Evolutionary conservation across 306 rosid species (phyloP), one percentile per base, ranked within the genome.

Genomic region (Rosa chinensis): DNA sequence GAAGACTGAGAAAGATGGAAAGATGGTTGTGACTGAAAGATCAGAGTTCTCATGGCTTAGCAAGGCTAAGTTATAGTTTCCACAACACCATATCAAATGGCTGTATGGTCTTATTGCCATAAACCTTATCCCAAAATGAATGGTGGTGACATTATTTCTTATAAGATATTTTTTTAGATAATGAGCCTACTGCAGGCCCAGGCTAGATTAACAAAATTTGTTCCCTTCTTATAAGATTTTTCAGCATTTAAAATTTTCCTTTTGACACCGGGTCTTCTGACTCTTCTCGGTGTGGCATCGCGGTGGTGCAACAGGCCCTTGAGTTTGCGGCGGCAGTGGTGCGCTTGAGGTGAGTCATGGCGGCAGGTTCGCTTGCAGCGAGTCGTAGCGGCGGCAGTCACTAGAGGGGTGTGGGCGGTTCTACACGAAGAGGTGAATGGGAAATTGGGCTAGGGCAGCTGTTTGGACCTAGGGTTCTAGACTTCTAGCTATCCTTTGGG

Each of bases 111-210:
- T 82, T 84, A 70, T 56, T 49, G 73, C 37, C 11, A 58, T 70
- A 16, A 73, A 82, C 85, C 96, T 92, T 90, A 94, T 90, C 97
- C 84, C 13, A 49, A 67, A 75, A 76, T 70, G 96, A 53, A 72
- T 81, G 94, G 90, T 69, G 62, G 64, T 71, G 48, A 70, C 8
- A 25, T 55, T 74, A 23, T 0, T 21, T 79, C 4, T 5, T 17
- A 5, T 79, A 11, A 72, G 81, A 58, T 58, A 58, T 58, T 58
- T 58, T 53, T 58, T 16, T 14, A 58, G 13, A n/a, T n/a, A 32
- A 21, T n/a, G 32, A 58, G 14, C 64, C 13, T n/a, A 7, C 17
- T 59, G 66, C 66, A 61, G 37, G 39, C 39, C 25, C 40, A 61
- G 37, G 39, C 39, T 61, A 61, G 66, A 59, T 59, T 23, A 59